Evolutionary conservation across 2,329 filamentous ascomycete species (phyloP).

Genomic region (Grosmannia penicillata): DNA sequence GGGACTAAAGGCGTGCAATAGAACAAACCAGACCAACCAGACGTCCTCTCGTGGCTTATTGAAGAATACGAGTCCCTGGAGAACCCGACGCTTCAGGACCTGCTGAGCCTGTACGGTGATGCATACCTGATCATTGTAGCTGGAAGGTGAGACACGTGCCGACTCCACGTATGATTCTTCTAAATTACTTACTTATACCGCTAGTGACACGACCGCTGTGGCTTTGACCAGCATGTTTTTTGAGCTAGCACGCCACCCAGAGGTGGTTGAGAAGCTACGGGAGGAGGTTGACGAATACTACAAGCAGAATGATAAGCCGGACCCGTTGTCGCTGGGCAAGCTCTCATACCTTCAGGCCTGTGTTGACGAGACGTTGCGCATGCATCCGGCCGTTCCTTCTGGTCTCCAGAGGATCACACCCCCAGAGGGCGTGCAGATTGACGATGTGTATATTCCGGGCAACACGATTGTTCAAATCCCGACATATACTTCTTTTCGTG

Average conservation of each 20-base stretch:
- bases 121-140: slow-evolving; percentile 6
- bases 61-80: slow-evolving; percentile 1
- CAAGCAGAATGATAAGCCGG: background rate
- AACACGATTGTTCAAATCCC: slow-evolving; percentile 19
- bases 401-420: slow-evolving; percentile 22
- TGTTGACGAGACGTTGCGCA: slow-evolving; percentile 20
- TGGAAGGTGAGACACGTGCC: background rate
- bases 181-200: background rate
- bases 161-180: too few species aligned
- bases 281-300: slow-evolving; percentile 16
- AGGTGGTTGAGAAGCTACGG: slow-evolving; percentile 13
- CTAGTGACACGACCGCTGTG: slow-evolving; percentile 8
- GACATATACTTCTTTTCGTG: slow-evolving; percentile 13
- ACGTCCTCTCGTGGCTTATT: slow-evolving; percentile 7
- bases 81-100: background rate
- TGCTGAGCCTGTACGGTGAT: slow-evolving; percentile 3
- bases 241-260: slow-evolving; percentile 8
- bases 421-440: slow-evolving; percentile 20
- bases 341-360: slow-evolving; percentile 17
- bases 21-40: slow-evolving; percentile 3
- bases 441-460: slow-evolving; percentile 19
- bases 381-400: slow-evolving; percentile 17
- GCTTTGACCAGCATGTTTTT: slow-evolving; percentile 6
- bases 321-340: background rate
- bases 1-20: background rate